phyloP scores from a whole-genome alignment of 2,329 filamentous ascomycete genomes.

The Pseudogymnoascus sp. region DNA sequence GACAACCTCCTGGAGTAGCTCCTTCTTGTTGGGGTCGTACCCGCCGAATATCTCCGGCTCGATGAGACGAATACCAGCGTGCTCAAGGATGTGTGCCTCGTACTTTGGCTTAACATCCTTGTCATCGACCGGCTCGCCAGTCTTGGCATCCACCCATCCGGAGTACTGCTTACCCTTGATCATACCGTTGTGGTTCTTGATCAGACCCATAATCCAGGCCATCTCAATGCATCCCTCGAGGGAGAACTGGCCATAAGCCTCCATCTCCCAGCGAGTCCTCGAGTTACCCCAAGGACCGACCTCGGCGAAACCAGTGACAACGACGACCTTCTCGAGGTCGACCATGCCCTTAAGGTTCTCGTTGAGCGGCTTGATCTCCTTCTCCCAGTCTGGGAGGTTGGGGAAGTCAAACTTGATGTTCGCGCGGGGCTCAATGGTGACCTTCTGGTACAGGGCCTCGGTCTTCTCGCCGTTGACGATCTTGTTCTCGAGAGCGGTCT shows the following conservation, averaged over 20 bases:
- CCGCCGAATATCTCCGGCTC: constrained; percentile 95
- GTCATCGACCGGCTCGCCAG: constrained; percentile 90
- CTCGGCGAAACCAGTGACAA: constrained; percentile 93
- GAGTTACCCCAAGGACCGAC: constrained; percentile 98
- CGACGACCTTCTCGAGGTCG: constrained; percentile 94
- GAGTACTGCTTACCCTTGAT: constrained; percentile 96
- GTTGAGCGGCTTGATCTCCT: constrained; percentile 82
- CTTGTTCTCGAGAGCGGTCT: constrained; percentile 94
- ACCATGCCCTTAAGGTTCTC: constrained; percentile 92
- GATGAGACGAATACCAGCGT: constrained; percentile 94
- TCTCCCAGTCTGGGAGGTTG: constrained; percentile 79
- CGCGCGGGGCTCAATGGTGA: constrained; percentile 83
- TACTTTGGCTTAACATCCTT: constrained; percentile 98
- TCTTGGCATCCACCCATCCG: constrained; percentile 93
- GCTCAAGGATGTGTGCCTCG: constrained; percentile 91
- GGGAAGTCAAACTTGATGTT: constrained; percentile 99
- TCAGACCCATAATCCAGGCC: constrained; percentile 99
- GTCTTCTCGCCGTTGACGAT: constrained; percentile 90
- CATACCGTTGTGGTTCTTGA: constrained; percentile 95
- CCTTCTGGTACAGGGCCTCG: constrained; percentile 90
- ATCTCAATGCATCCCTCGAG: constrained; percentile 97
- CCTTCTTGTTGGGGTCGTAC: constrained; percentile 98
- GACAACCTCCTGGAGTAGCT: constrained; percentile 93
- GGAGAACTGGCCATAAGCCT: constrained; percentile 91
- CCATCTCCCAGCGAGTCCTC: constrained; percentile 98